Conservation (phyloP, 1,139 yeast species). For the Kluyveromyces sp. region DNA sequence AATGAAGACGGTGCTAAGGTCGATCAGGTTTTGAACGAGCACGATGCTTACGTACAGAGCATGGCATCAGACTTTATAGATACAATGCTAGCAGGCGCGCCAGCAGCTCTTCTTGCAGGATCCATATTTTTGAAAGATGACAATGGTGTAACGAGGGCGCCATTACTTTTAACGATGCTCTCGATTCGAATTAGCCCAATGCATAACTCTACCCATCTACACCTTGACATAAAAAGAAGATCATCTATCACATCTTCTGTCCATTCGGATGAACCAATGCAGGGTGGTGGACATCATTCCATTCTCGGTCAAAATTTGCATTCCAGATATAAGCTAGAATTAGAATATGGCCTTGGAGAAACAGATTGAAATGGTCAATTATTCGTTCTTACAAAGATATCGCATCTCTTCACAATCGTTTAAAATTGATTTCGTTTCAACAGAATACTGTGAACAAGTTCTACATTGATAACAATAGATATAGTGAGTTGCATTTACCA, state of each 20-base stretch:
- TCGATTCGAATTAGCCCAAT: constrained; percentile 48
- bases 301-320: constrained; percentile 11
- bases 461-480: constrained; percentile 19
- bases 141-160: constrained; percentile 69
- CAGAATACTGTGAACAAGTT: constrained; percentile 21
- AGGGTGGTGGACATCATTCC: not conserved
- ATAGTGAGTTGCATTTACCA: constrained; percentile 23
- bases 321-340: constrained; percentile 49
- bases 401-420: constrained; percentile 54
- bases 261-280: not conserved
- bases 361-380: constrained; percentile 74
- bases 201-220: constrained; percentile 17
- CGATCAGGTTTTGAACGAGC: constrained; percentile 8
- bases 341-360: constrained; percentile 89
- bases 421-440: constrained; percentile 47
- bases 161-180: constrained; percentile 65
- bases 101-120: constrained; percentile 71
- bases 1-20: too few species aligned
- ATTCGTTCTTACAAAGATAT: constrained; percentile 68
- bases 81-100: constrained; percentile 64
- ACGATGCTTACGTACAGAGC: constrained; percentile 26
- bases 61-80: constrained; percentile 60
- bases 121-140: constrained; percentile 74
- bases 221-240: not conserved
- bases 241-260: constrained; percentile 2